These are phyloP conservation scores for Paspalum notatum DNA, from an alignment of 176 grass and related monocot species.

Conservation along the genomic window DNA sequence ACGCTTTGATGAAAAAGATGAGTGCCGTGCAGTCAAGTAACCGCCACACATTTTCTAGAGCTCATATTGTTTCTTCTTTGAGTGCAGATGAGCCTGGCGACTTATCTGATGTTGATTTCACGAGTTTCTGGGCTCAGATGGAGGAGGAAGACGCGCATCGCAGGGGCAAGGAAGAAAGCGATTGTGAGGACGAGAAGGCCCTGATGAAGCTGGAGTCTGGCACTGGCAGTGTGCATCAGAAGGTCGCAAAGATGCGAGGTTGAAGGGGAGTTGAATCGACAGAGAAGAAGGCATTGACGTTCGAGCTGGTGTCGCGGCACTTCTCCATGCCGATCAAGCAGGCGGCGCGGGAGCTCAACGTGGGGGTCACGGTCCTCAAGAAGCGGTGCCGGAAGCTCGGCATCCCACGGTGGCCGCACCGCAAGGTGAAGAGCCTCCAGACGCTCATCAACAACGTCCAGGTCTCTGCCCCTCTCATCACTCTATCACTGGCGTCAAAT, in stretches of 20 bases:
- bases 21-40: neutral
- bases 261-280: neutral
- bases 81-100: constrained; percentile 24
- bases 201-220: neutral
- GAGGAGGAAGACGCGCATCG: constrained; percentile 16
- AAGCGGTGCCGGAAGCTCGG: constrained; percentile 53
- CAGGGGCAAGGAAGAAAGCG: constrained; percentile 8
- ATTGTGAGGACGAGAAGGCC: constrained; percentile 9
- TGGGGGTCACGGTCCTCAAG: constrained; percentile 61
- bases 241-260: neutral
- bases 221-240: neutral
- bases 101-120: constrained; percentile 1
- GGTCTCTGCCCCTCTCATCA: constrained; percentile 38
- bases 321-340: constrained; percentile 62
- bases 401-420: constrained; percentile 57
- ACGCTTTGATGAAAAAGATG: neutral
- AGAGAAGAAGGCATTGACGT: constrained; percentile 9
- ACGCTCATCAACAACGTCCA: constrained; percentile 53
- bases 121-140: constrained; percentile 7
- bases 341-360: constrained; percentile 55
- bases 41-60: neutral
- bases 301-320: constrained; percentile 41
- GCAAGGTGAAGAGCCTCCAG: constrained; percentile 68
- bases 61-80: neutral
- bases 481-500: neutral